Percentiles rank a stretch among this genome's conserved stretches.
Evolutionary conservation across 2,329 filamentous ascomycete species (phyloP).

Genomic region (Trichoderma koningii): DNA sequence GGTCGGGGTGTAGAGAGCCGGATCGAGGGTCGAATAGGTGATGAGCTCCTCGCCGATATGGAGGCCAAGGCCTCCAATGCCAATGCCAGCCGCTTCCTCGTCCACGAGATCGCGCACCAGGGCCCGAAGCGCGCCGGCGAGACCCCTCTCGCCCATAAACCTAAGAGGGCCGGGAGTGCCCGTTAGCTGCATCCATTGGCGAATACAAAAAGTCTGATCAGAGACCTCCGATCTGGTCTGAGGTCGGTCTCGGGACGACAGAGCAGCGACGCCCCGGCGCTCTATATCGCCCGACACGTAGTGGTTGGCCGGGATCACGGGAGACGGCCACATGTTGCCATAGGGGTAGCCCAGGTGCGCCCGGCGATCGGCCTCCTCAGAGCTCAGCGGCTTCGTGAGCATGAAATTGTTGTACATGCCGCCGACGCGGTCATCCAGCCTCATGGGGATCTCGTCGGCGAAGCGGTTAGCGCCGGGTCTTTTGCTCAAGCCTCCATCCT

Average conservation of each 20-base stretch:
- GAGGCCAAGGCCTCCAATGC: constrained; percentile 41
- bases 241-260: constrained; percentile 46
- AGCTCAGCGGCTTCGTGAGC: constrained; percentile 56
- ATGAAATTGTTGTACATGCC: constrained; percentile 68
- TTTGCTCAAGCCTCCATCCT: constrained; percentile 30
- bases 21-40: constrained; percentile 72
- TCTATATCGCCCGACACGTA: constrained; percentile 48
- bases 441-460: constrained; percentile 56
- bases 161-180: constrained; percentile 37
- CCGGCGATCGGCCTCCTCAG: constrained; percentile 41
- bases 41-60: constrained; percentile 58
- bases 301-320: constrained; percentile 63
- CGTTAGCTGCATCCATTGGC: constrained; percentile 73
- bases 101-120: constrained; percentile 22
- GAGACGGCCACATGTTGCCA: constrained; percentile 73
- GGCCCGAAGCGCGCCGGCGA: constrained; percentile 31
- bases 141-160: constrained; percentile 36
- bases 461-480: constrained; percentile 44
- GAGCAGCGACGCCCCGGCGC: constrained; percentile 32
- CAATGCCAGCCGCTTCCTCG: constrained; percentile 25
- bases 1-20: constrained; percentile 77
- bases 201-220: constrained; percentile 70
- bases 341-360: constrained; percentile 45
- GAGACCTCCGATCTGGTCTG: constrained; percentile 61
- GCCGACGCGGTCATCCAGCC: constrained; percentile 47